phyloP scores from a whole-genome alignment of 306 rosid species.

The Echinosophora koreensis region DNA sequence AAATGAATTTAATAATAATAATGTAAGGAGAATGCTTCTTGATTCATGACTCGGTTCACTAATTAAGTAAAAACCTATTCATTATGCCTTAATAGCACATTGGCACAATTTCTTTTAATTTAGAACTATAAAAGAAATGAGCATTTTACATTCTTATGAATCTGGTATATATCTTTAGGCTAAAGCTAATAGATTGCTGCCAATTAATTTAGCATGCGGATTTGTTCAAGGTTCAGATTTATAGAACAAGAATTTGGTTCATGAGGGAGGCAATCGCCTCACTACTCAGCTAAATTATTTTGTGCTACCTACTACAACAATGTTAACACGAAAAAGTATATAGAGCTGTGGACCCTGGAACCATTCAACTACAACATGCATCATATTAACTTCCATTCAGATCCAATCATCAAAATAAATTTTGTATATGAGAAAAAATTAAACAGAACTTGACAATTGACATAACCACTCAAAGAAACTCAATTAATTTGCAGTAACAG shows the following conservation, averaged over 20 bases:
- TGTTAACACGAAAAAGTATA: background rate
- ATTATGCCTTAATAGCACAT: too few relatives aligned
- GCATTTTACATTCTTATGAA: background rate
- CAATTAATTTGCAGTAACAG: constrained; percentile 6
- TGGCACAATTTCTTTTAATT: too few relatives aligned
- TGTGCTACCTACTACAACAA: background rate
- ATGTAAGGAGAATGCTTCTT: too few relatives aligned
- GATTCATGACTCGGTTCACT: too few relatives aligned
- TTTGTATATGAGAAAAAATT: background rate
- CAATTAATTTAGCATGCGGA: background rate
- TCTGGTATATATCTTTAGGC: background rate
- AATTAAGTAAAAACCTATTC: background rate
- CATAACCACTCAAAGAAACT: background rate
- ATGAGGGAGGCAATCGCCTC: background rate
- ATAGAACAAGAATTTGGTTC: background rate
- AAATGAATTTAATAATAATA: too few relatives aligned
- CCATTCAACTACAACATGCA: background rate
- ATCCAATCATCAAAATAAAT: background rate
- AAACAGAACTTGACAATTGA: background rate
- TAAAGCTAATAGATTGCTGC: too few relatives aligned
- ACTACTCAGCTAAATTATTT: too few relatives aligned
- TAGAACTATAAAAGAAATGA: too few relatives aligned
- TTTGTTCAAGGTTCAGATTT: constrained; percentile 21
- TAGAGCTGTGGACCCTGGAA: too few relatives aligned
- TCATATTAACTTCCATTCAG: background rate